phyloP scores from a whole-genome alignment of 768 basidiomycete species.

The Boletellus ananas region DNA sequence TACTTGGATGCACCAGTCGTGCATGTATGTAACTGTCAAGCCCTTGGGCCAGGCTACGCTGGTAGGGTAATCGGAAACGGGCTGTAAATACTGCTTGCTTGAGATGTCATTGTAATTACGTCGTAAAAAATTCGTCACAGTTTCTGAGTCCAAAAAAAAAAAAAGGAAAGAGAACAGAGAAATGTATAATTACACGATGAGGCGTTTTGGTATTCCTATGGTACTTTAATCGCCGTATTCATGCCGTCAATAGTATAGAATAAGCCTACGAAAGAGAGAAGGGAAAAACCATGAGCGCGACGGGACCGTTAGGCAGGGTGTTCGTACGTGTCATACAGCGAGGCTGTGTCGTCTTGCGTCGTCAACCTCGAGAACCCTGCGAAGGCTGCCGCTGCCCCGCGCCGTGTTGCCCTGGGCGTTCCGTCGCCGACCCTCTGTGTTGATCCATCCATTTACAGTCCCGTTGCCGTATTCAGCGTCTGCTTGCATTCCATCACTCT shows the following conservation, averaged over 20 bases:
- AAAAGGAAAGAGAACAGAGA: background rate
- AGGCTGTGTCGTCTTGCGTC: slow-evolving; percentile 66
- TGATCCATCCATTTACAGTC: slow-evolving; percentile 42
- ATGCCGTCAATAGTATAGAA: slow-evolving; percentile 34
- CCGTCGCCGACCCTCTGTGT: slow-evolving; percentile 54
- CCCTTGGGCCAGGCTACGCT: background rate
- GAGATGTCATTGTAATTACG: slow-evolving; percentile 22
- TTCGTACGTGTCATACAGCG: slow-evolving; percentile 46
- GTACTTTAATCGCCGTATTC: slow-evolving; percentile 17
- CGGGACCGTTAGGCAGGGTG: slow-evolving; percentile 11
- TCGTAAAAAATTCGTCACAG: slow-evolving; percentile 25
- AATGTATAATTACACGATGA: slow-evolving; percentile 28
- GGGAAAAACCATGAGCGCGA: slow-evolving; percentile 13
- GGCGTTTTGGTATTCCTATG: slow-evolving; percentile 20
- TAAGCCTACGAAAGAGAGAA: slow-evolving; percentile 27
- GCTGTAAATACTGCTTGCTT: slow-evolving; percentile 10
- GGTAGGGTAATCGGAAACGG: background rate
- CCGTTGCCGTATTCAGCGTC: slow-evolving; percentile 60
- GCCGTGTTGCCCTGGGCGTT: slow-evolving; percentile 24
- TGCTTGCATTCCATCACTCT: slow-evolving; percentile 68
- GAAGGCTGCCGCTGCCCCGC: slow-evolving; percentile 25
- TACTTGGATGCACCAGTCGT: background rate
- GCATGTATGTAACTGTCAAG: background rate
- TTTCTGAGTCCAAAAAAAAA: slow-evolving; percentile 4
- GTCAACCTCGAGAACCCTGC: slow-evolving; percentile 38